Base-by-base conservation (phyloP, 2,329 filamentous ascomycete genomes). In the Scedosporium minutisporum region DNA sequence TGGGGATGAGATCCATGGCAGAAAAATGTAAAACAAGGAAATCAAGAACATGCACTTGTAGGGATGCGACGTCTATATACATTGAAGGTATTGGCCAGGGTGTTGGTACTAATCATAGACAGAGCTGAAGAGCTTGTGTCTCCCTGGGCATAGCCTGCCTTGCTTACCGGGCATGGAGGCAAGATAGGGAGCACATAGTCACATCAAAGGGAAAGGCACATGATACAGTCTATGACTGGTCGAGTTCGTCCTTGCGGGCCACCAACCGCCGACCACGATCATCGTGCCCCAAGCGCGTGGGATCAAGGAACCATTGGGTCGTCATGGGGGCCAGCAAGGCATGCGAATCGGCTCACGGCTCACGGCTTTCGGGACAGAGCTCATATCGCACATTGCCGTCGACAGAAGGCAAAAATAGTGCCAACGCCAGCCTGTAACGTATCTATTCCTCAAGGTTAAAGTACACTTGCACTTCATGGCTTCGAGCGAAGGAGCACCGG, bases 111-210 rank as follows among this genome's bases (percentile, higher is more conserved):
- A 6, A 42, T 46, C 48, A 42, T 46, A 21, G 48, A 21, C 60
- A 27, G 60, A 58, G 60, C 60, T 58, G 60, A 62, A 33, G 51
- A 14, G 21, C 38, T 62, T 58, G 60, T 62, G 57, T 57, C 33
- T 58, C 60, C 33, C 16, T 42, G 53, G 18, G 6, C 10, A 51
- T 42, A 42, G 23, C 21, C 16, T 18, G 53, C n/a, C 33, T 55
- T 58, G n/a, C 18, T 58, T n/a, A 23, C 51, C 51, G 27, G 53
- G 42, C 29, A 58, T 14, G 33, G 23, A 12, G 21, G 21, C 44
- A 25, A 23, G 23, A 21, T 18, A 41, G 60, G 60, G 14, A 62
- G 60, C 60, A 62, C 60, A 62, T 27, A 58, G 53, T 42, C 53
- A 58, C 25, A 53, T 58, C 44, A 27, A 46, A 33, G 38, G 51